phyloP scores from a whole-genome alignment of 331 rosid species.

The Acacia pycnantha region DNA sequence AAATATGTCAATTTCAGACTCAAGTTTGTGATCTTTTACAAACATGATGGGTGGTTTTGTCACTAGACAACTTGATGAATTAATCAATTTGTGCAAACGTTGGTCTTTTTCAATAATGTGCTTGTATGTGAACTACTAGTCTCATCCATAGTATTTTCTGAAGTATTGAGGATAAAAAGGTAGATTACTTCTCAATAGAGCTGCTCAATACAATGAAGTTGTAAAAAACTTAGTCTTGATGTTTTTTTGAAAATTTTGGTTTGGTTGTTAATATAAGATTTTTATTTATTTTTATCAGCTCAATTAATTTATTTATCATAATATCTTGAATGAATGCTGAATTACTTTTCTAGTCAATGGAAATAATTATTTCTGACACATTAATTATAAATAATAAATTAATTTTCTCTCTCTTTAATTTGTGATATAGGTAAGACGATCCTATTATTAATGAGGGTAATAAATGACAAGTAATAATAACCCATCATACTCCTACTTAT shows the following conservation, averaged over 20 bases:
- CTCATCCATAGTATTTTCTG: no score
- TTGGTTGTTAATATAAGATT: not conserved
- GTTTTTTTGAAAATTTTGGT: not conserved
- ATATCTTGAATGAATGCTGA: not conserved
- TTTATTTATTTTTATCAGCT: not conserved
- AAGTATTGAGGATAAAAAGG: not conserved
- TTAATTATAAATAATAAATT: no score
- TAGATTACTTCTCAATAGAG: not conserved
- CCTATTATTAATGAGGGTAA: not conserved
- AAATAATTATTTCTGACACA: not conserved
- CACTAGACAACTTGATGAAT: no score
- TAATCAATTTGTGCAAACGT: not conserved
- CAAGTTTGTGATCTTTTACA: no score
- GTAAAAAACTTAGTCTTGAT: not conserved
- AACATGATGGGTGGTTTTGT: no score
- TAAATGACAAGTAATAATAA: not conserved
- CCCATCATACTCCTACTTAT: no score
- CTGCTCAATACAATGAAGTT: not conserved
- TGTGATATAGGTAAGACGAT: no score
- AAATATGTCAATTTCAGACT: no score
- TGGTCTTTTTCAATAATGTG: not conserved
- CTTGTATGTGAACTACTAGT: not conserved
- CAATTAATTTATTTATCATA: not conserved
- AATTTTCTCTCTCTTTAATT: no score
- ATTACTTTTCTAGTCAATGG: not conserved